These are phyloP conservation scores for Lunasporangiospora selenospora DNA, from an alignment of 192 early-diverging fungal genomes.

Conservation along the genomic window DNA sequence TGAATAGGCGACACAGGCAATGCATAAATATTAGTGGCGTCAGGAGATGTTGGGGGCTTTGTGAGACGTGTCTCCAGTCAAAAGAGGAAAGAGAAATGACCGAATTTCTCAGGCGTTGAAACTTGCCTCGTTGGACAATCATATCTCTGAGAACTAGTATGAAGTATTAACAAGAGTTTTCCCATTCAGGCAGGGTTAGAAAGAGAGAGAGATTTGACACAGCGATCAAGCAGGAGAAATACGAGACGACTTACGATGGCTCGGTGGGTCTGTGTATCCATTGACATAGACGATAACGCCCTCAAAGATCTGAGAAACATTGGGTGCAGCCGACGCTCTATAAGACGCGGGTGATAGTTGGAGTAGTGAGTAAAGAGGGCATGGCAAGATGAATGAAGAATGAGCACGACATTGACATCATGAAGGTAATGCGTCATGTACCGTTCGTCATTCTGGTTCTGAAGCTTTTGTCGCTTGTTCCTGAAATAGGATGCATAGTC, in stretches of 20 bases:
- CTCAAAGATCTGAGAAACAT: slow-evolving; percentile 46
- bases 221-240: too few relatives aligned
- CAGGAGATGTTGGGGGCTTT: too few relatives aligned
- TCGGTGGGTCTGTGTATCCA: slow-evolving; percentile 70
- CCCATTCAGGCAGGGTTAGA: too few relatives aligned
- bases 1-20: too few relatives aligned
- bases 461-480: slow-evolving; percentile 57
- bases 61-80: too few relatives aligned
- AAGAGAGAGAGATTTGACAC: too few relatives aligned
- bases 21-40: too few relatives aligned
- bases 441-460: slow-evolving; percentile 54
- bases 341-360: neutral
- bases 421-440: neutral
- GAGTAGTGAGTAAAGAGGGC: neutral
- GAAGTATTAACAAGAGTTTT: too few relatives aligned
- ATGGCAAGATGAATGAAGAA: too few relatives aligned
- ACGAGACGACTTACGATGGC: slow-evolving; percentile 15
- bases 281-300: slow-evolving; percentile 65
- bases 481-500: slow-evolving; percentile 57
- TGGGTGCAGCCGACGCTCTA: slow-evolving; percentile 15
- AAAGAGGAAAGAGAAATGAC: too few relatives aligned
- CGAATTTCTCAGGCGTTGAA: too few relatives aligned
- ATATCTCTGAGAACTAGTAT: too few relatives aligned
- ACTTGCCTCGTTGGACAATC: slow-evolving; percentile 63
- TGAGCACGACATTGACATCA: neutral